Conservation (phyloP, 108 stramenopile genomes). For the Mediolabrus comicus region DNA sequence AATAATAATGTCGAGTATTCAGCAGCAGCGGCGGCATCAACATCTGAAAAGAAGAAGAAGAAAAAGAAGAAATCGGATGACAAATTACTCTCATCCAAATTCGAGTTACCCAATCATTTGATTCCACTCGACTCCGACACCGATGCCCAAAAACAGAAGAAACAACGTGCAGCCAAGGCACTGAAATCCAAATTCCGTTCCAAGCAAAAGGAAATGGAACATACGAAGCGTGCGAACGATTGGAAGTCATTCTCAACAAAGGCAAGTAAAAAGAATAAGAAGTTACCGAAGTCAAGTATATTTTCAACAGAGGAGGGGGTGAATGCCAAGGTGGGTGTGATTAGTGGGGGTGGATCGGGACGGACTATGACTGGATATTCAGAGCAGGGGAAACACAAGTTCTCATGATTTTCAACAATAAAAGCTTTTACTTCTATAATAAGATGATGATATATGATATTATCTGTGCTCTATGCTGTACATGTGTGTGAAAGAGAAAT, state of each 20-base stretch:
- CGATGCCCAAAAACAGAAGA: conserved; percentile 65
- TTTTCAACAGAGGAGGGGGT: conserved; percentile 75
- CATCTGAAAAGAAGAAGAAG: conserved; percentile 50
- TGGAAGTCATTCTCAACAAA: conserved; percentile 82
- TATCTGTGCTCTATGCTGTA: neutral
- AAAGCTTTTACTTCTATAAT: too few species aligned
- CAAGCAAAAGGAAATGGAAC: conserved; percentile 69
- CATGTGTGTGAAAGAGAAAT: neutral
- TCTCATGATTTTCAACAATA: conserved; percentile 15
- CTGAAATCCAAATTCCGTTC: conserved; percentile 73
- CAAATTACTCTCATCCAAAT: conserved; percentile 10
- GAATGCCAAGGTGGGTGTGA: conserved; percentile 73
- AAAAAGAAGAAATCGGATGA: conserved; percentile 42
- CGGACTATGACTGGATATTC: conserved; percentile 58
- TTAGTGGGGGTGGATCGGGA: conserved; percentile 53
- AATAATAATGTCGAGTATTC: neutral
- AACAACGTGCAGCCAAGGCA: conserved; percentile 67
- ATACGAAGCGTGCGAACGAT: conserved; percentile 64
- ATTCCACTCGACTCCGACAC: conserved; percentile 71
- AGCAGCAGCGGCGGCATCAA: conserved; percentile 10
- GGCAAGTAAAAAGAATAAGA: conserved; percentile 29
- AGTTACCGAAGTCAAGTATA: conserved; percentile 44
- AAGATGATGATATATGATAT: neutral
- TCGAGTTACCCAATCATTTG: conserved; percentile 74
- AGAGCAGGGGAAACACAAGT: conserved; percentile 63